Percentiles rank a stretch among this genome's conserved stretches.
Evolutionary conservation across 164 flowering plant species (phyloP).

Genomic region (Warburgia ugandensis): DNA sequence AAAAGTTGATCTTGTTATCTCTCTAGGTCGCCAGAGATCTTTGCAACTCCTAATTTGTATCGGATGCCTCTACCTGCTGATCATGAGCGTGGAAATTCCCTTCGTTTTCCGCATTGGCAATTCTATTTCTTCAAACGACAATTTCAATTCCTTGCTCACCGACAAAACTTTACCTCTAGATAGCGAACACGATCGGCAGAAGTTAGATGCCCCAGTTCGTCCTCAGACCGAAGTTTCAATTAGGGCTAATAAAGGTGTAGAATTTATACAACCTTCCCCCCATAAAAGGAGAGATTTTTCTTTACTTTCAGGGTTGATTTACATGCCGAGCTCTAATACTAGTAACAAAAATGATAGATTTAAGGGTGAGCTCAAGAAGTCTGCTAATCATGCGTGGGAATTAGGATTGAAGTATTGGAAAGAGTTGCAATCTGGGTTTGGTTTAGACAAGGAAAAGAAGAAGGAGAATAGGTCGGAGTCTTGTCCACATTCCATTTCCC

Average conservation of each 20-base stretch:
- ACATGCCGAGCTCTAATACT: conserved; percentile 21
- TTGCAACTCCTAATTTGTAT: conserved; percentile 32
- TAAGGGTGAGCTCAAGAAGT: conserved; percentile 41
- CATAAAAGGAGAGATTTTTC: conserved; percentile 6
- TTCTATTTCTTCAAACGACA: not conserved
- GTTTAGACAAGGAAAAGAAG: not conserved
- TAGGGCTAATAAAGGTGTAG: conserved; percentile 12
- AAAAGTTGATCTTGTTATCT: conserved; percentile 26
- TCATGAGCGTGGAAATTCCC: conserved; percentile 47
- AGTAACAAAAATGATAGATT: conserved; percentile 12
- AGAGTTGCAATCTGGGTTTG: conserved; percentile 33
- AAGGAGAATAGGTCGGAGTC: conserved; percentile 18
- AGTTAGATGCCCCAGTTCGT: conserved; percentile 40
- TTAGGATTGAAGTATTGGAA: conserved; percentile 51
- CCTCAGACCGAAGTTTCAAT: conserved; percentile 24
- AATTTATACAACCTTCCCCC: conserved; percentile 1
- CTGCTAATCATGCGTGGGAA: conserved; percentile 52
- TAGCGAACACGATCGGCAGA: conserved; percentile 38
- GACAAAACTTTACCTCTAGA: conserved; percentile 16
- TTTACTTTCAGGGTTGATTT: conserved; percentile 35
- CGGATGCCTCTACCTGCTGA: conserved; percentile 35
- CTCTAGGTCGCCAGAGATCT: conserved; percentile 34
- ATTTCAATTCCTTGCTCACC: conserved; percentile 5
- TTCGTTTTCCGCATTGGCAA: conserved; percentile 33
- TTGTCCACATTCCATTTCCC: conserved; percentile 56